These are phyloP conservation scores for Nicotiana benthamiana DNA, from an alignment of 257 asterid species.

Conservation along the genomic window DNA sequence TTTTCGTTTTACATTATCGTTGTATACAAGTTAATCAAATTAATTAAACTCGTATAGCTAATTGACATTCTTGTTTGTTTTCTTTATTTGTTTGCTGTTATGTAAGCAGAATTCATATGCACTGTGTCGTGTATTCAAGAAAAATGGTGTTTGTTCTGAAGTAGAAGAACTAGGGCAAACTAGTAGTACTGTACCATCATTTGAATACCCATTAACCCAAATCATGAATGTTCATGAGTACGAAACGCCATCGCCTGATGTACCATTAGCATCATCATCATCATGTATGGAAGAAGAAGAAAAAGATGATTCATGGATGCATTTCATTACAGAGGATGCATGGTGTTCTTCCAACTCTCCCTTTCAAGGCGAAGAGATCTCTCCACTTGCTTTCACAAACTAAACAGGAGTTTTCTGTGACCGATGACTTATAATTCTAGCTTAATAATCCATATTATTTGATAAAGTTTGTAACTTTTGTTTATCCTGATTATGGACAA, in stretches of 20 bases:
- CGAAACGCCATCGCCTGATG: slow-evolving; percentile 67
- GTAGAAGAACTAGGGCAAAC: slow-evolving; percentile 76
- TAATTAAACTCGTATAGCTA: background rate
- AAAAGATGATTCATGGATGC: slow-evolving; percentile 94
- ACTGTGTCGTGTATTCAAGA: slow-evolving; percentile 90
- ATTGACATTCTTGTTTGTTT: background rate
- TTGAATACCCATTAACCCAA: slow-evolving; percentile 43
- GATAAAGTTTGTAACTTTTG: slow-evolving; percentile 15
- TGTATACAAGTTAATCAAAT: background rate
- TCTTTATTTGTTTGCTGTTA: background rate
- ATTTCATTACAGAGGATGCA: slow-evolving; percentile 79
- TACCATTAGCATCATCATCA: slow-evolving; percentile 60
- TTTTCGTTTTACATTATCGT: too few relatives aligned
- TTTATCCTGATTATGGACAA: slow-evolving; percentile 19
- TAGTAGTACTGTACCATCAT: slow-evolving; percentile 36
- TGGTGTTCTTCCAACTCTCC: slow-evolving; percentile 66
- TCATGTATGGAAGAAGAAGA: slow-evolving; percentile 61
- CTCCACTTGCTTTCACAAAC: slow-evolving; percentile 51
- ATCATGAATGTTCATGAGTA: slow-evolving; percentile 19
- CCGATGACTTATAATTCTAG: background rate
- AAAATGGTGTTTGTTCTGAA: slow-evolving; percentile 74
- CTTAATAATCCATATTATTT: slow-evolving; percentile 5
- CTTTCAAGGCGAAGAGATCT: slow-evolving; percentile 45
- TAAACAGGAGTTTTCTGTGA: slow-evolving; percentile 6
- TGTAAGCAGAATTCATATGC: slow-evolving; percentile 79